Evolutionary conservation across 805 yeast genomes (phyloP), one percentile per base, ranked within the genome.

Genomic region (Wickerhamiella dianesei): DNA sequence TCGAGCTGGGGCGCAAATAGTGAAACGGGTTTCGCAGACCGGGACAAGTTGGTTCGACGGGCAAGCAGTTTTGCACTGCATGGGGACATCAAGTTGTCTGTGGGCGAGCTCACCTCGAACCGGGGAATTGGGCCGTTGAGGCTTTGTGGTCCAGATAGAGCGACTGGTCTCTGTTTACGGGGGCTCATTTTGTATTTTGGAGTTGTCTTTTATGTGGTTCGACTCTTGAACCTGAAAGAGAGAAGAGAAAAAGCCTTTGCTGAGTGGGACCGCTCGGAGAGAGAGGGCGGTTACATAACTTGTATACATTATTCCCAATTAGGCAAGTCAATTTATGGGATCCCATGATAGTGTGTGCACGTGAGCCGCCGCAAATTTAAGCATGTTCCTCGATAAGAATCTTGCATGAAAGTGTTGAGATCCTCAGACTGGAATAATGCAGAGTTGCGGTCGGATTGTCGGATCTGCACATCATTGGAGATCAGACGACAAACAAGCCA

Each of bases 81-180:
- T 22, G 82, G 81, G 3, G 80, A 75, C 59, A 76, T 59, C 51
- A 76, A 52, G 43, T 65, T 71, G 54, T 77, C 82, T 2, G 82
- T 77, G 40, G 81, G 81, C 13, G 80, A 75, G 5, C 75, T 64
- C 50, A 64, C 47, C 18, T 9, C 37, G 17, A 39, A 39, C 12
- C 12, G 6, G 9, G 32, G 32, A 12, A 12, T 25, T 25, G 32
- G 32, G 9, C 32, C 32, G 32, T 25, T 25, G 32, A 25, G 32
- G 12, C 9, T 25, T 6, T 6, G 32, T 12, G 32, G 12, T 6
- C 9, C 9, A 25, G 32, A 12, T 12, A 25, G 6, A 25, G 32
- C 12, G 9, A 25, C 6, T 12, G 32, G 32, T 25, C 32, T 25
- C 32, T 25, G 32, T 12, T 25, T 25, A 6, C 32, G 32, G 12